Percentiles rank a stretch among this genome's conserved stretches.
phyloP scores from a whole-genome alignment of 305 asterid genomes.

The Fraxinus floribunda region DNA sequence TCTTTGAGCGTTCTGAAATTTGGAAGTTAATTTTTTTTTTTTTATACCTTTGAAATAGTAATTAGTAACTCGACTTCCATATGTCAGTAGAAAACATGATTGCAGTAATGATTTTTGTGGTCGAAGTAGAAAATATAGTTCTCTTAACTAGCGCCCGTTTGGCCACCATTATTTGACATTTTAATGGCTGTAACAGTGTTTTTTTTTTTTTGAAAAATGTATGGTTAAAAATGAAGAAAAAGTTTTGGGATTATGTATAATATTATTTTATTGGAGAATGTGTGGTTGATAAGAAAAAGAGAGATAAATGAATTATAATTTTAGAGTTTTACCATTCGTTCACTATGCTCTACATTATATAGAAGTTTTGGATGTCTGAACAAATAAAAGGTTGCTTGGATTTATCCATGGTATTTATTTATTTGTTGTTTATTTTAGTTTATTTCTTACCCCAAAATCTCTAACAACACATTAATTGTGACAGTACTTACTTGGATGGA shows the following conservation, averaged over 20 bases:
- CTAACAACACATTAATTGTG: not conserved
- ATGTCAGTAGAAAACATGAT: not conserved
- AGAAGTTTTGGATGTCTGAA: not conserved
- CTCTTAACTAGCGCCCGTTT: not conserved
- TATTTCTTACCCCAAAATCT: not conserved
- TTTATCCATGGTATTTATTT: not conserved
- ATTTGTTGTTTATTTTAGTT: too few species aligned
- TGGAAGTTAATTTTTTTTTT: not conserved
- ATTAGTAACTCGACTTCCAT: not conserved
- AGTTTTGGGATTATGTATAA: too few species aligned
- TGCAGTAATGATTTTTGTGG: not conserved
- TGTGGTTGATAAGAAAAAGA: too few species aligned
- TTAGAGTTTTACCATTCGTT: not conserved
- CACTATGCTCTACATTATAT: not conserved
- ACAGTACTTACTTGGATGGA: constrained; percentile 36
- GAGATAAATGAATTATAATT: too few species aligned
- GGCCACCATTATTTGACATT: too few species aligned
- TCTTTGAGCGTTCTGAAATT: not conserved
- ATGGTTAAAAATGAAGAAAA: too few species aligned
- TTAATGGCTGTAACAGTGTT: too few species aligned
- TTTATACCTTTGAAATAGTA: not conserved
- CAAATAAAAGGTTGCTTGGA: not conserved
- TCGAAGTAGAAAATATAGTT: not conserved
- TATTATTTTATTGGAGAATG: too few species aligned
- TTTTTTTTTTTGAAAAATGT: too few species aligned